Evolutionary conservation across 768 basidiomycete genomes (phyloP), one percentile per base, ranked within the genome.

Genomic region (Pisolithus orientalis): DNA sequence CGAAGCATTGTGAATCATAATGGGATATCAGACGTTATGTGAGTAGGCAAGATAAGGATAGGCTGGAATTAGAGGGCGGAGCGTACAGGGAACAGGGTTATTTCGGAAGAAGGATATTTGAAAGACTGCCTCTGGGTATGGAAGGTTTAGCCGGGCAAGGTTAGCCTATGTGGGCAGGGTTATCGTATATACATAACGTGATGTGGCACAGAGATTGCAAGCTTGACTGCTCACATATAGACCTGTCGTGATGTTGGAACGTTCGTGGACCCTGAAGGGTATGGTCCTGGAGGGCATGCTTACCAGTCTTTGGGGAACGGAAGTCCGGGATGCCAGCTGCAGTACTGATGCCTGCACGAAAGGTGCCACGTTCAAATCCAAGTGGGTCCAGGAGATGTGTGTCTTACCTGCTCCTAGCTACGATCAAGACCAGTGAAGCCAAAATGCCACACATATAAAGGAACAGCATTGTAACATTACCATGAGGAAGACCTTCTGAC

Each of bases 51-150:
- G 42, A 37, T 25, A 1, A n/a, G 17, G 25, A 21, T 13, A 44
- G 34, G 17, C 21, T 21, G 21, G 21, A 21, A 21, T 21, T 21
- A 21, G 21, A 21, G 8, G 24, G 44, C 25, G 9, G 34, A 39
- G 16, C 32, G 54, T 61, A 90, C 90, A 92, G 31, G 92, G 90
- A 14, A 82, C 72, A 4, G 92, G 93, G 55, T 90, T 89, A 42
- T 70, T 63, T 58, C 81, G 75, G 74, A 97, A 94, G 72, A 85
- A 98, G 46, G 74, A 73, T 61, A 98, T 87, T 58, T 97, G 90
- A 61, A 98, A 98, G 29, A 97, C 94, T 0, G 94, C 94, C 62
- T 98, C 94, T 0, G 94, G 93, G 60, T 87, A 83, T n/a, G 93
- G 94, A 13, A 92, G 77, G 16, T 86, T 85, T 40, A 92, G 69